These are phyloP conservation scores for Lentithecium fluviatile DNA, from an alignment of 495 filamentous ascomycete species.

Conservation along the genomic window DNA sequence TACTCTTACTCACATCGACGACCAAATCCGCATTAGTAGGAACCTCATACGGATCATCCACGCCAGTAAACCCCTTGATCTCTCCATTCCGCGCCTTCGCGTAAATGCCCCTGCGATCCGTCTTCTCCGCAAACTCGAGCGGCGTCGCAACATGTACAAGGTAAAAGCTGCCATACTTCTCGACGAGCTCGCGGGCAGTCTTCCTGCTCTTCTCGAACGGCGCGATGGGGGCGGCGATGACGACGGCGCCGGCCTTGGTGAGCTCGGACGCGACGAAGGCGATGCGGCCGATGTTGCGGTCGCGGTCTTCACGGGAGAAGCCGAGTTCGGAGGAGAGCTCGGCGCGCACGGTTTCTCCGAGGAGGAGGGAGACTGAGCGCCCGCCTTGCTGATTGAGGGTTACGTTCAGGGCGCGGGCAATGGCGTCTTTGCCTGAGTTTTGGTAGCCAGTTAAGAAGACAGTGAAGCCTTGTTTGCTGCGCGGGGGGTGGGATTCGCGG, in stretches of 20 bases:
- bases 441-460: conserved; percentile 96
- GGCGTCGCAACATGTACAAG: conserved; percentile 92
- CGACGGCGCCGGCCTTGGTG: conserved; percentile 86
- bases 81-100: conserved; percentile 78
- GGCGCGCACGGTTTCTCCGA: conserved; percentile 90
- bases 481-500: conserved; percentile 88
- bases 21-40: conserved; percentile 78
- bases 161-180: conserved; percentile 87
- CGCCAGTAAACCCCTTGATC: conserved; percentile 98
- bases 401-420: conserved; percentile 92
- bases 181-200: conserved; percentile 76
- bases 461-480: conserved; percentile 90
- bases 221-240: conserved; percentile 96
- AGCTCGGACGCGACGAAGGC: conserved; percentile 94
- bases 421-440: conserved; percentile 94
- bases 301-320: conserved; percentile 89
- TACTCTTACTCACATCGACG: conserved; percentile 81
- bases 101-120: conserved; percentile 92
- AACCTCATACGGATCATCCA: conserved; percentile 94
- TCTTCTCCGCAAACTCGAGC: conserved; percentile 89
- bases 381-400: conserved; percentile 98
- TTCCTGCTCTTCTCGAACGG: conserved; percentile 78
- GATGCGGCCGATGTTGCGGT: conserved; percentile 94
- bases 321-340: conserved; percentile 94
- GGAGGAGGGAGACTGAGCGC: conserved; percentile 85